Conservation (phyloP, 345 rosid genomes). For the Turnera subulata region DNA sequence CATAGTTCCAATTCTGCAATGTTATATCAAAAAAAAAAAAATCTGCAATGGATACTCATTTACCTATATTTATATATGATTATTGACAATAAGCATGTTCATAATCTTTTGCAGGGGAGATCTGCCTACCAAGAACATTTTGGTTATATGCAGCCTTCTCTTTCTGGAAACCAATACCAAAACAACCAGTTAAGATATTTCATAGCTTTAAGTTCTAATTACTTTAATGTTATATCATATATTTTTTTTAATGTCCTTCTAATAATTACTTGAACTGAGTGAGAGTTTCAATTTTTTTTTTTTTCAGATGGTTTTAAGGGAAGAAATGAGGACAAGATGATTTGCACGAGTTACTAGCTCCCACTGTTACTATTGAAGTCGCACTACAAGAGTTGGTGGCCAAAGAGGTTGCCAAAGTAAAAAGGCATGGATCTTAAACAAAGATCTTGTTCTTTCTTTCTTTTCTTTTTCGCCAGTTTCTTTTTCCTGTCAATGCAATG, state of each 20-base stretch:
- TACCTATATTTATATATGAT: slow-evolving; percentile 9
- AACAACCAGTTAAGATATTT: slow-evolving; percentile 44
- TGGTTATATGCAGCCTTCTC: slow-evolving; percentile 36
- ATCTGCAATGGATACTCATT: background rate
- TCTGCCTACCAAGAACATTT: slow-evolving; percentile 41
- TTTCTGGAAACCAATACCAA: slow-evolving; percentile 38
- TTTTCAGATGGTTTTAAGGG: no score
- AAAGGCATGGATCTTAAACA: slow-evolving; percentile 20
- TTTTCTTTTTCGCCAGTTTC: slow-evolving; percentile 9
- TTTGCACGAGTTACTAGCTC: no score
- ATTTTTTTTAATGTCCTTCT: no score
- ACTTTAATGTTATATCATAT: no score
- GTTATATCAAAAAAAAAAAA: no score
- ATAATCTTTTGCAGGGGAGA: slow-evolving; percentile 40
- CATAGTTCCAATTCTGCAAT: no score
- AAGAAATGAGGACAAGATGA: no score
- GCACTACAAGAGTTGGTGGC: no score
- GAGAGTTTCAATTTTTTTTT: no score
- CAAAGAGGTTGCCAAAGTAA: slow-evolving; percentile 4
- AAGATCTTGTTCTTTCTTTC: slow-evolving; percentile 15
- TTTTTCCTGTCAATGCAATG: slow-evolving; percentile 33
- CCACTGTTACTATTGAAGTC: no score
- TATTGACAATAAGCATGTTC: background rate
- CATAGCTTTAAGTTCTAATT: no score
- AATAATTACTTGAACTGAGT: no score